Conservation (phyloP, 352 stramenopile species). For the Achlya hypogyna region DNA sequence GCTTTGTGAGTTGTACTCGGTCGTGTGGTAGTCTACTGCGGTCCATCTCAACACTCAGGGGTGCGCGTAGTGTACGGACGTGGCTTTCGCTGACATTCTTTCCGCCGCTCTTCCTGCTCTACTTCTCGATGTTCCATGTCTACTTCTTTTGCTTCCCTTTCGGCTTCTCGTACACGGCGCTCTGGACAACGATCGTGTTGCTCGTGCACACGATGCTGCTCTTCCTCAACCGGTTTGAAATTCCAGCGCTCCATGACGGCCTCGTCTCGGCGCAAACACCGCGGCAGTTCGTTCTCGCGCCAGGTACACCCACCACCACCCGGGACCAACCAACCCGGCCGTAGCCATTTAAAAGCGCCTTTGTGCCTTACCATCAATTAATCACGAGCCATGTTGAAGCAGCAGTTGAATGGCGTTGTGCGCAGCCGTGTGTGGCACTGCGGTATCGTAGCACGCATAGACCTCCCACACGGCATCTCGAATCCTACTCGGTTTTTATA, state of each 20-base stretch:
- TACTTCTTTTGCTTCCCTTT: constrained; percentile 93
- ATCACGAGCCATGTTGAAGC: not conserved
- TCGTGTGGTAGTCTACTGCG: constrained; percentile 52
- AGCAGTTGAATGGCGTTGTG: not conserved
- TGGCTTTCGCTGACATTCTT: constrained; percentile 71
- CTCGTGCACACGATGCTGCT: constrained; percentile 51
- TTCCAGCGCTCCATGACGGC: constrained; percentile 41
- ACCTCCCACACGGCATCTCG: constrained; percentile 1
- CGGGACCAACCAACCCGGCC: no score
- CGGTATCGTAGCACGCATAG: not conserved
- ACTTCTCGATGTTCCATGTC: constrained; percentile 92
- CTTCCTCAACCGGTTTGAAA: constrained; percentile 63
- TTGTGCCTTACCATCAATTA: not conserved
- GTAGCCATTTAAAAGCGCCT: no score
- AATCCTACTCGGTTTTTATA: not conserved
- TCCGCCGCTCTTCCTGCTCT: constrained; percentile 86
- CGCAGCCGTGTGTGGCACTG: not conserved
- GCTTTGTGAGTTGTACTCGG: constrained; percentile 85
- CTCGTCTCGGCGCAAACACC: constrained; percentile 28
- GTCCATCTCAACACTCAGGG: not conserved
- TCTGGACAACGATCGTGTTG: constrained; percentile 34
- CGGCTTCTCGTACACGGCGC: constrained; percentile 87
- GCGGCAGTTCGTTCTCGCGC: constrained; percentile 15
- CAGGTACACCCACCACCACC: not conserved
- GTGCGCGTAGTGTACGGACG: constrained; percentile 47